Evolutionary conservation across 2,329 filamentous ascomycete genomes (phyloP).

Genomic region (Aspergillus glaucus): DNA sequence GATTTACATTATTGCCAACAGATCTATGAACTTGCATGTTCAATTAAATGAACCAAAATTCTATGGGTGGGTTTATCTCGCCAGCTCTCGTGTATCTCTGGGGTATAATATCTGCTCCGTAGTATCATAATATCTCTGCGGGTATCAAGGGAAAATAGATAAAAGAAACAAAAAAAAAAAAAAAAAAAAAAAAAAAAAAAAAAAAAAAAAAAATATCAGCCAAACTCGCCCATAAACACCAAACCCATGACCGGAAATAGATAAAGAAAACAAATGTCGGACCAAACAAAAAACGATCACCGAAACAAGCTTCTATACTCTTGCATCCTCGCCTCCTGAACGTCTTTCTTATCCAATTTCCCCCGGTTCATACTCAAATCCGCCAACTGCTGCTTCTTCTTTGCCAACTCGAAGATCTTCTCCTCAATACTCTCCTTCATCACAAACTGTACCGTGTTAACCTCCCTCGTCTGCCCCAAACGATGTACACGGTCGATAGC

Average conservation of each 20-base stretch:
- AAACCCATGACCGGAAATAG: background rate
- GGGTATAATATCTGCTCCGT: too few relatives aligned
- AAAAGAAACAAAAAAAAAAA: background rate
- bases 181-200: slow-evolving; percentile 2
- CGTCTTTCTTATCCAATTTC: slow-evolving; percentile 54
- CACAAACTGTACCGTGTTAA: slow-evolving; percentile 80
- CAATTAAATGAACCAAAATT: too few relatives aligned
- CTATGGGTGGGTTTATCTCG: too few relatives aligned
- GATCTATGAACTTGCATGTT: background rate
- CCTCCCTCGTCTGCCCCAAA: slow-evolving; percentile 80
- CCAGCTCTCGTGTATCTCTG: too few relatives aligned
- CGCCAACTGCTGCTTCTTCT: slow-evolving; percentile 87
- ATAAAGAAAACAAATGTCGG: background rate
- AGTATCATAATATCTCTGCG: background rate
- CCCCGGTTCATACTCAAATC: slow-evolving; percentile 73
- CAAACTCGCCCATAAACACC: background rate
- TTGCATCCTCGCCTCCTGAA: slow-evolving; percentile 57
- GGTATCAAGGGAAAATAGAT: background rate
- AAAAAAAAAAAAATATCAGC: background rate
- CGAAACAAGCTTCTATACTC: slow-evolving; percentile 56
- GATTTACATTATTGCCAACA: background rate
- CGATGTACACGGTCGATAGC: slow-evolving; percentile 90
- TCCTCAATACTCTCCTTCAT: slow-evolving; percentile 91
- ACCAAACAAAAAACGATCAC: slow-evolving; percentile 16
- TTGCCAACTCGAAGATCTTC: slow-evolving; percentile 82